Percentiles rank a stretch among this genome's conserved stretches.
Evolutionary conservation across 176 grass and related monocot species (phyloP).

Genomic region (Bonia amplexicaulis): DNA sequence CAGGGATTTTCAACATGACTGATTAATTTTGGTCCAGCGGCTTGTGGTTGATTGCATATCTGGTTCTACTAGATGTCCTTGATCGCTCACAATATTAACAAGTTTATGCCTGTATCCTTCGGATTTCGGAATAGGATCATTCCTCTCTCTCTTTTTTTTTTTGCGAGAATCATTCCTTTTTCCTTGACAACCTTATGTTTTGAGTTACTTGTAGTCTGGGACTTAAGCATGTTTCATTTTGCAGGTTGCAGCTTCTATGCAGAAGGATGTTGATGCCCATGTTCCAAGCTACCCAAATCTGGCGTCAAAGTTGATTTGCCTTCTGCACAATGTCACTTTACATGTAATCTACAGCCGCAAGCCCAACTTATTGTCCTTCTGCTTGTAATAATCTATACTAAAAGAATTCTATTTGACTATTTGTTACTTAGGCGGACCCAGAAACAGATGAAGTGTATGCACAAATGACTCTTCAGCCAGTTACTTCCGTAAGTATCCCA

Average conservation of each 20-base stretch:
- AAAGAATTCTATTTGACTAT: background rate
- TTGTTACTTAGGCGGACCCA: slow-evolving; percentile 52
- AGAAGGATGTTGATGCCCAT: slow-evolving; percentile 61
- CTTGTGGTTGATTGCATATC: background rate
- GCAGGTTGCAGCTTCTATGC: slow-evolving; percentile 68
- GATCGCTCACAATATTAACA: background rate
- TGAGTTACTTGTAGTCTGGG: background rate
- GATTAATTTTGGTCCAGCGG: background rate
- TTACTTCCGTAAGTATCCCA: slow-evolving; percentile 36
- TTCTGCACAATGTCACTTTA: slow-evolving; percentile 59
- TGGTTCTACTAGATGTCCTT: background rate
- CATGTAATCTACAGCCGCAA: slow-evolving; percentile 41
- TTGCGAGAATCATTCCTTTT: too few species aligned
- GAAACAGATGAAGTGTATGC: slow-evolving; percentile 84
- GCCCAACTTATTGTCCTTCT: background rate
- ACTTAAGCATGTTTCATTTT: slow-evolving; percentile 13
- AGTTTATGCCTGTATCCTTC: background rate
- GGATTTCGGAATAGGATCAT: background rate
- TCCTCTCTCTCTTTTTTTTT: too few species aligned
- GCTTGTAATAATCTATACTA: slow-evolving; percentile 4
- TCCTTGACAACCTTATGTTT: background rate
- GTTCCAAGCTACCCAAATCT: slow-evolving; percentile 76
- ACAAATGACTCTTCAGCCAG: slow-evolving; percentile 68
- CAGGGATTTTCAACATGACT: background rate
- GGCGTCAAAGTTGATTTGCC: slow-evolving; percentile 58